phyloP scores from a whole-genome alignment of 23 red algal genomes.

The Gracilariopsis chorda region DNA sequence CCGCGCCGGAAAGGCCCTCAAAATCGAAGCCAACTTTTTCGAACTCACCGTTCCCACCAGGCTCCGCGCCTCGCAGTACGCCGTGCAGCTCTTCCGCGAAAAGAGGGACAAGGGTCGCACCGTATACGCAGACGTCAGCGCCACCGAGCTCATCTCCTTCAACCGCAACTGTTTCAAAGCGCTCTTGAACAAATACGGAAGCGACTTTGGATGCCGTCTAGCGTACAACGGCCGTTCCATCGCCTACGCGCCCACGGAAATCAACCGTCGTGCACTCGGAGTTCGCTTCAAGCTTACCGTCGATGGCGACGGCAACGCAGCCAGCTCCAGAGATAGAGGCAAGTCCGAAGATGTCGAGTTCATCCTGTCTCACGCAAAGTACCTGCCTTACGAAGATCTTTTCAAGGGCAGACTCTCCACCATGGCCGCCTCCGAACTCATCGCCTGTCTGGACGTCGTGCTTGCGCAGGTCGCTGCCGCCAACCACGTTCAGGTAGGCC shows the following conservation, averaged over 20 bases:
- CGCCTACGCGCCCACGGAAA: slow-evolving; percentile 44
- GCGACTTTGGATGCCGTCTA: slow-evolving; percentile 9
- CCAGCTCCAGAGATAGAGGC: not conserved
- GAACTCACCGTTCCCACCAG: not conserved
- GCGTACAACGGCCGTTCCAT: slow-evolving; percentile 63
- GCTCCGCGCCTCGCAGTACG: slow-evolving; percentile 39
- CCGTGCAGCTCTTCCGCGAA: slow-evolving; percentile 11
- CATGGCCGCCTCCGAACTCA: not conserved
- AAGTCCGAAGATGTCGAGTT: slow-evolving; percentile 19
- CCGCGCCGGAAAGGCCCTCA: not conserved
- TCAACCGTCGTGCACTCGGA: not conserved
- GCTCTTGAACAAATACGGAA: not conserved
- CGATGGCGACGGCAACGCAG: slow-evolving; percentile 10
- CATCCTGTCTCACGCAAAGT: slow-evolving; percentile 34
- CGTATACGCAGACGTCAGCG: not conserved
- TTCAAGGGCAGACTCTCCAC: not conserved
- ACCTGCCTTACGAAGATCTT: slow-evolving; percentile 37
- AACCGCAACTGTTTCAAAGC: slow-evolving; percentile 32
- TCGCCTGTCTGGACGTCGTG: slow-evolving; percentile 45
- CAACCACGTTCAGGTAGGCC: slow-evolving; percentile 51
- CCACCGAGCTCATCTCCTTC: slow-evolving; percentile 16
- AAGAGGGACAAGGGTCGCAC: not conserved
- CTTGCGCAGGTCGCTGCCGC: not conserved
- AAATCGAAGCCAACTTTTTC: slow-evolving; percentile 45
- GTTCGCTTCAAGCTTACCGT: not conserved